Evolutionary conservation across 495 filamentous ascomycete species (phyloP).

Genomic region (Amorphotheca resinae): DNA sequence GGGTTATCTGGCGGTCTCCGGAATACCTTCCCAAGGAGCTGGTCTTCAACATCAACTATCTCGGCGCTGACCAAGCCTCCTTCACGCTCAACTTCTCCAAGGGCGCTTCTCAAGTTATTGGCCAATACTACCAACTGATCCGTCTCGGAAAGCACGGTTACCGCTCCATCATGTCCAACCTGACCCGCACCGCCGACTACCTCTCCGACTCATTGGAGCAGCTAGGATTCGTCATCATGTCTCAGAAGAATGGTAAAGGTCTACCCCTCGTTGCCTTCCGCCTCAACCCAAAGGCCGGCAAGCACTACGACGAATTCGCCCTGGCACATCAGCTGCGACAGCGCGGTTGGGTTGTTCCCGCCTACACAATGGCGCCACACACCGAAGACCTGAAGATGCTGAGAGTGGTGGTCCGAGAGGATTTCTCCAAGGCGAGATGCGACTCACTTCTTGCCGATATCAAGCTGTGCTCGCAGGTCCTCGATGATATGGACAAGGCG

Average conservation of each 20-base stretch:
- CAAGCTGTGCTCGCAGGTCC: slow-evolving; percentile 50
- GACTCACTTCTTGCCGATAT: slow-evolving; percentile 63
- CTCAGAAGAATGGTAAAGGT: slow-evolving; percentile 56
- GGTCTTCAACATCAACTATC: slow-evolving; percentile 96
- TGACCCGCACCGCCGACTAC: slow-evolving; percentile 75
- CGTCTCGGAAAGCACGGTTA: slow-evolving; percentile 84
- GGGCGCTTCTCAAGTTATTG: slow-evolving; percentile 83
- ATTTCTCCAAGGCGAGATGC: slow-evolving; percentile 67
- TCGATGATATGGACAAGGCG: slow-evolving; percentile 61
- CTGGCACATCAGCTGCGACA: slow-evolving; percentile 71
- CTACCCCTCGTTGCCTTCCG: slow-evolving; percentile 82
- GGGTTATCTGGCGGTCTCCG: slow-evolving; percentile 78
- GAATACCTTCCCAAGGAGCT: slow-evolving; percentile 79
- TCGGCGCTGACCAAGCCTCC: slow-evolving; percentile 86
- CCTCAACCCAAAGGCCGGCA: slow-evolving; percentile 36
- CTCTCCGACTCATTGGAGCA: slow-evolving; percentile 53
- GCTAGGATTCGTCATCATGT: slow-evolving; percentile 77
- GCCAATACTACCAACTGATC: slow-evolving; percentile 92
- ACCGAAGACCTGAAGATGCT: slow-evolving; percentile 69
- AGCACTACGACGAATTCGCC: slow-evolving; percentile 70
- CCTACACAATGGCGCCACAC: slow-evolving; percentile 89
- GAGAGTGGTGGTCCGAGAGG: slow-evolving; percentile 79
- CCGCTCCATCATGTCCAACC: slow-evolving; percentile 66
- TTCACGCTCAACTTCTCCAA: slow-evolving; percentile 97
- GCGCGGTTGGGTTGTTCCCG: slow-evolving; percentile 81